Percentiles rank a stretch among this genome's conserved stretches.
These are phyloP conservation scores for Pseudopithomyces chartarum DNA, from an alignment of 2,329 filamentous ascomycete genomes.

Conservation along the genomic window DNA sequence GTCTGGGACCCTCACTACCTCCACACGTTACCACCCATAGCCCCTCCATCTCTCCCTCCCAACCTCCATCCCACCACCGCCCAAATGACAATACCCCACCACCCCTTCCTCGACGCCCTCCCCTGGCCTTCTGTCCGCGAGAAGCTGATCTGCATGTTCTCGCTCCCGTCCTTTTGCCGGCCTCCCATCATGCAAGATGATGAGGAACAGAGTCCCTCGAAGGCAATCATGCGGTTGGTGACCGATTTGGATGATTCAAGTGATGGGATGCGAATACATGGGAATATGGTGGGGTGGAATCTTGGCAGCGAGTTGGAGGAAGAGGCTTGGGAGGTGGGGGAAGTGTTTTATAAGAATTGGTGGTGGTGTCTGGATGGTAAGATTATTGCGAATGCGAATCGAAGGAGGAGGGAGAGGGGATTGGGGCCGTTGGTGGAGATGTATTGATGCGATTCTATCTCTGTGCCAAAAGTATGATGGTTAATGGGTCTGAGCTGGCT, in stretches of 20 bases:
- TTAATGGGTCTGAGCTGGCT: too few species aligned
- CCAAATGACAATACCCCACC: slow-evolving; percentile 59
- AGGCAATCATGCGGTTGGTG: slow-evolving; percentile 58
- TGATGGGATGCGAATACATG: slow-evolving; percentile 50
- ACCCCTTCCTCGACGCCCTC: slow-evolving; percentile 62
- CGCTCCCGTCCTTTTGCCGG: slow-evolving; percentile 54
- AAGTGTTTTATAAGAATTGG: slow-evolving; percentile 63
- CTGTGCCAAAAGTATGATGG: too few species aligned
- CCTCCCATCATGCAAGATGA: slow-evolving; percentile 50
- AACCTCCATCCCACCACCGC: slow-evolving; percentile 58
- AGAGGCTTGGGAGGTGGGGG: slow-evolving; percentile 62
- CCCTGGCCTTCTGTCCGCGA: slow-evolving; percentile 60
- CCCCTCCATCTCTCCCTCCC: slow-evolving; percentile 14
- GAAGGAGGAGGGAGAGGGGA: slow-evolving; percentile 55
- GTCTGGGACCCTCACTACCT: slow-evolving; percentile 21
- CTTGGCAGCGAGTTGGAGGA: slow-evolving; percentile 55
- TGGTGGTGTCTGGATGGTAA: slow-evolving; percentile 64
- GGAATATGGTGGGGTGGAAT: slow-evolving; percentile 50
- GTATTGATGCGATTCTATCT: too few species aligned
- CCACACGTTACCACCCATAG: slow-evolving; percentile 19
- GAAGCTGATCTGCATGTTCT: slow-evolving; percentile 58
- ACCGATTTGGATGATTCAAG: slow-evolving; percentile 63
- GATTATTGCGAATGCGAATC: slow-evolving; percentile 61
- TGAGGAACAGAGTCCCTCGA: slow-evolving; percentile 39
- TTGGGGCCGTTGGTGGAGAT: slow-evolving; percentile 22